A percentile compares a stretch with the other conserved stretches of the same genome.
These are phyloP conservation scores for Lecanosticta acicola DNA, from an alignment of 2,329 filamentous ascomycete species.

Conservation along the genomic window DNA sequence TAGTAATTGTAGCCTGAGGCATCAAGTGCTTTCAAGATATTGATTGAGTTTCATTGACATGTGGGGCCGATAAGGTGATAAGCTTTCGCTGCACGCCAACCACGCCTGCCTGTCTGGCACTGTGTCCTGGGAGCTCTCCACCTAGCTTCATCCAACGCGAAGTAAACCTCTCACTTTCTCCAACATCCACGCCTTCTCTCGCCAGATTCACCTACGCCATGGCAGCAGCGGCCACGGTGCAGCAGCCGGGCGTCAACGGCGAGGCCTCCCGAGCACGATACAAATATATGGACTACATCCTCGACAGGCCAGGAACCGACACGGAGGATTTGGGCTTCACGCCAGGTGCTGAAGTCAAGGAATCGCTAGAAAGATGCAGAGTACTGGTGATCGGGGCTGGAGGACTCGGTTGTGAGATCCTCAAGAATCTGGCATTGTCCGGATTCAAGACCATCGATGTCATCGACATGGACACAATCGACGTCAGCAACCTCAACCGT, in stretches of 20 bases:
- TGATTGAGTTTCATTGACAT: too few species aligned
- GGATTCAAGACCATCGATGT: slow-evolving; percentile 97
- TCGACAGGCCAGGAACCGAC: slow-evolving; percentile 58
- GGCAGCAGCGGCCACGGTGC: slow-evolving; percentile 16
- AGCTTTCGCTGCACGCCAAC: too few species aligned
- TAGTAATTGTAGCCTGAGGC: not conserved
- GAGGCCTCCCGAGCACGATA: slow-evolving; percentile 38
- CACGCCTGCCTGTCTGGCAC: too few species aligned
- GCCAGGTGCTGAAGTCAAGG: slow-evolving; percentile 48
- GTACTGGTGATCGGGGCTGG: slow-evolving; percentile 69
- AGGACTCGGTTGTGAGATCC: slow-evolving; percentile 88
- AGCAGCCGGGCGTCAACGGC: slow-evolving; percentile 22
- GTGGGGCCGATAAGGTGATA: not conserved
- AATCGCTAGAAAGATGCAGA: slow-evolving; percentile 62
- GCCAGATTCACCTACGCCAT: slow-evolving; percentile 6
- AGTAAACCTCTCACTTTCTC: not conserved
- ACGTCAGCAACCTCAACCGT: slow-evolving; percentile 95
- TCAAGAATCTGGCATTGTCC: slow-evolving; percentile 92
- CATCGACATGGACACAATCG: slow-evolving; percentile 99
- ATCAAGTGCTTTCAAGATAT: too few species aligned
- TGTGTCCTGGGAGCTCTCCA: too few species aligned
- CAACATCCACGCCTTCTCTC: slow-evolving; percentile 1
- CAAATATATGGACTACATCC: slow-evolving; percentile 77
- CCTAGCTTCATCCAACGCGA: not conserved
- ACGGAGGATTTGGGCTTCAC: slow-evolving; percentile 57